Percentiles rank a stretch among this genome's conserved stretches.
These are phyloP conservation scores for Cyberlindnera saturnus DNA, from an alignment of 805 yeast genomes.

Conservation along the genomic window DNA sequence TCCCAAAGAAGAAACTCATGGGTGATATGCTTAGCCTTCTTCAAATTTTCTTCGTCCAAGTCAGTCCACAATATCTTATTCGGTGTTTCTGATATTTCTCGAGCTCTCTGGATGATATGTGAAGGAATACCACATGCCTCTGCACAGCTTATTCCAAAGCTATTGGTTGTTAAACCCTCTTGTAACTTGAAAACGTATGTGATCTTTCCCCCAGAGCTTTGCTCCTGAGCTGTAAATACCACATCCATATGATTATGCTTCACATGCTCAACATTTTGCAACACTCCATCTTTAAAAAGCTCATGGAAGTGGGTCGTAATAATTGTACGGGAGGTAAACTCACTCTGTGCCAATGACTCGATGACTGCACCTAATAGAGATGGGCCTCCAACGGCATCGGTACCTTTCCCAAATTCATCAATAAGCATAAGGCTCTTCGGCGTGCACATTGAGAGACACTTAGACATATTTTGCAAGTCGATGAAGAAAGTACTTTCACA, in stretches of 20 bases:
- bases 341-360: slow-evolving; percentile 13
- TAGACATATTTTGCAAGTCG: slow-evolving; percentile 40
- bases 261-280: slow-evolving; percentile 19
- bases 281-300: slow-evolving; percentile 25
- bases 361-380: slow-evolving; percentile 36
- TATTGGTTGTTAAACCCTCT: slow-evolving; percentile 27
- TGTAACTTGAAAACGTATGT: slow-evolving; percentile 30
- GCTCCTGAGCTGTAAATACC: slow-evolving; percentile 6
- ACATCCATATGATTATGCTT: slow-evolving; percentile 33
- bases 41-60: background rate
- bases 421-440: slow-evolving; percentile 37
- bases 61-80: slow-evolving; percentile 10
- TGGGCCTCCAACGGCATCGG: slow-evolving; percentile 41
- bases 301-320: slow-evolving; percentile 41
- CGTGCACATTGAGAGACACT: slow-evolving; percentile 34
- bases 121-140: slow-evolving; percentile 29
- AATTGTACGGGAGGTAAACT: slow-evolving; percentile 23
- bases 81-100: slow-evolving; percentile 15
- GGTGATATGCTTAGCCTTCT: slow-evolving; percentile 11
- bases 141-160: slow-evolving; percentile 39
- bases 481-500: slow-evolving; percentile 44
- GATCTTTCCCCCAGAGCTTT: slow-evolving; percentile 5
- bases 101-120: slow-evolving; percentile 28
- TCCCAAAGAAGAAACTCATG: slow-evolving; percentile 18
- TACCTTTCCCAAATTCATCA: slow-evolving; percentile 53